Base-by-base conservation (phyloP, 208 protist genomes). In the Trichomonas vaginalis region DNA sequence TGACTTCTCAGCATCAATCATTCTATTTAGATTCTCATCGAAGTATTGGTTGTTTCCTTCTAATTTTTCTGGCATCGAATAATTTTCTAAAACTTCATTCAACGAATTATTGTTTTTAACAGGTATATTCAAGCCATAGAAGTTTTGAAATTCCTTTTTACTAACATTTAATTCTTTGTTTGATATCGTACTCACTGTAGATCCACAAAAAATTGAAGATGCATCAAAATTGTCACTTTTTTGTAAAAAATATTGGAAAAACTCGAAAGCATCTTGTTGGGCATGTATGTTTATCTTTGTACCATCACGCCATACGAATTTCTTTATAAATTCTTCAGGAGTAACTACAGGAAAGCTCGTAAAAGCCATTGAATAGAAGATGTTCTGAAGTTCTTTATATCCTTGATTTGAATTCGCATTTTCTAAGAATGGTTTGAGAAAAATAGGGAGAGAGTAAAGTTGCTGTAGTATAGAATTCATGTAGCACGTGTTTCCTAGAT, bases 241-340 rank as follows among this genome's bases (percentile, higher is more conserved):
- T 27, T 70, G 56, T 27, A 92, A 39, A 14, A 92, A 51, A 48
- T 51, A 51, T 51, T 92, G 86, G 14, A 92, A 51, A 51, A 92
- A 92, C 17, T 92, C 86, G 45, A 92, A 42, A 21, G 86, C 23
- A 27, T 92, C 86, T 92, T 92, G 86, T 51, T 92, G 86, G n/a
- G 35, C 23, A 92, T 92, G 86, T 39, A 51, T 0, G 37, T 92
- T 92, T 0, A 92, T 39, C n/a, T 27, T 35, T 51, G 48, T 9
- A 3, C 37, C 45, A 56, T 47, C 86, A 49, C 14, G 37, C 27
- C 86, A 42, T n/a, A 10, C 9, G 40, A 42, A 92, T 92, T 35
- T 92, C 8, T 47, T 45, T 32, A 88, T 15, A 88, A 88, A 88
- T 4, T 88, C 56, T n/a, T 3, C 21, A 27, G 56, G 56, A 27